Evolutionary conservation across 169 alveolate species (phyloP).

Genomic region (Hepatocystis sp.): DNA sequence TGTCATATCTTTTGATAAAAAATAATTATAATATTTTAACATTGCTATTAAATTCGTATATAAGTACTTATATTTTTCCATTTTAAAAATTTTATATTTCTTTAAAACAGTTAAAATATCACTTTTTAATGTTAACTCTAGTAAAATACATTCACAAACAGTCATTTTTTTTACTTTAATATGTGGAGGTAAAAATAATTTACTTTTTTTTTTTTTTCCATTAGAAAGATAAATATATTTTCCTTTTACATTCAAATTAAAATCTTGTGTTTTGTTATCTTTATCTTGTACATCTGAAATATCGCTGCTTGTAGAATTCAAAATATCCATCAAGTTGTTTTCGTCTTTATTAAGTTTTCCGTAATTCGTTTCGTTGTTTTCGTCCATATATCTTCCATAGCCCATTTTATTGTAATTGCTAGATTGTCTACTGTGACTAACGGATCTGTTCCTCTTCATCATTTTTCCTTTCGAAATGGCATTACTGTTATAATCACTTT

Average conservation of each 20-base stretch:
- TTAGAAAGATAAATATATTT: slow-evolving; percentile 46
- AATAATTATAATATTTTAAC: slow-evolving; percentile 73
- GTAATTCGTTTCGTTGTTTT: not conserved
- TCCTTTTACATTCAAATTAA: slow-evolving; percentile 43
- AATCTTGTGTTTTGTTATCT: slow-evolving; percentile 26
- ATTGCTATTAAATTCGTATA: slow-evolving; percentile 50
- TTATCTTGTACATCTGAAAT: slow-evolving; percentile 43
- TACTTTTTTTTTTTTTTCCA: slow-evolving; percentile 31
- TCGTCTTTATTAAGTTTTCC: not conserved
- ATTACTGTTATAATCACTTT: too few relatives aligned
- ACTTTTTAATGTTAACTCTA: slow-evolving; percentile 33
- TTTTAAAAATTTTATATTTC: slow-evolving; percentile 62
- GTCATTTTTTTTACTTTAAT: slow-evolving; percentile 50
- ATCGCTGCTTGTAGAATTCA: slow-evolving; percentile 63
- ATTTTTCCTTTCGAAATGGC: too few relatives aligned
- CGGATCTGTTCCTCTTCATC: too few relatives aligned
- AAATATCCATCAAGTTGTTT: slow-evolving; percentile 29
- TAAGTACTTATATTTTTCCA: slow-evolving; percentile 58
- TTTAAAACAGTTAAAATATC: slow-evolving; percentile 52
- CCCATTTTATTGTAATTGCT: not conserved
- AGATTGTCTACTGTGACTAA: too few relatives aligned
- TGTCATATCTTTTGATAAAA: slow-evolving; percentile 4
- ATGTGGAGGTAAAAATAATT: slow-evolving; percentile 36
- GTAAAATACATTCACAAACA: slow-evolving; percentile 59
- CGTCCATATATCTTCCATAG: not conserved